phyloP scores from a whole-genome alignment of 2,329 filamentous ascomycete genomes.

The Akanthomyces uredinophilus region DNA sequence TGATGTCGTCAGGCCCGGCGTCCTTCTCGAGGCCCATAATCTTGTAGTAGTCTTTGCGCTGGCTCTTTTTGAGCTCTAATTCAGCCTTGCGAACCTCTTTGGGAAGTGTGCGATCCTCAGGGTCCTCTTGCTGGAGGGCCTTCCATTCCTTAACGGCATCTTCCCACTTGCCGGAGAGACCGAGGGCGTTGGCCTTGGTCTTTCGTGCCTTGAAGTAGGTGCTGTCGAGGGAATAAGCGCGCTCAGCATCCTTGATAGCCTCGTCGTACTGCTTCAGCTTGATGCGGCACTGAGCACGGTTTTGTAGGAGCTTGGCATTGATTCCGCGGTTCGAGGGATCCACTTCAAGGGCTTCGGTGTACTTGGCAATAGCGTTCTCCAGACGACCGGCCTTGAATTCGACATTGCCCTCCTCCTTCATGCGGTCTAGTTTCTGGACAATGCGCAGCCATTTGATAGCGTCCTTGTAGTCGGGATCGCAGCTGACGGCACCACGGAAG shows the following conservation, averaged over 20 bases:
- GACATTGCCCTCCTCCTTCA: conserved; percentile 88
- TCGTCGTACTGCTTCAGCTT: conserved; percentile 78
- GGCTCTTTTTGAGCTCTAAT: conserved; percentile 93
- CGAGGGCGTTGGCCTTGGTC: conserved; percentile 86
- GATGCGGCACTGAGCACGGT: conserved; percentile 79
- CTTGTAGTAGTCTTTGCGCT: conserved; percentile 98
- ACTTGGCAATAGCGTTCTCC: conserved; percentile 77
- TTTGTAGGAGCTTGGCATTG: conserved; percentile 92
- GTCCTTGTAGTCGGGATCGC: conserved; percentile 86
- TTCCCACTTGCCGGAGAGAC: conserved; percentile 84
- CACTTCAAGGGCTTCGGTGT: conserved; percentile 74
- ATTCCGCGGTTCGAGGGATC: conserved; percentile 86
- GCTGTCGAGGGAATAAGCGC: conserved; percentile 76
- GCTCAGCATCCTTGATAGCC: conserved; percentile 81
- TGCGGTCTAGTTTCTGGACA: conserved; percentile 86
- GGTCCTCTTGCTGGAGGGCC: conserved; percentile 74
- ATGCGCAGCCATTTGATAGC: conserved; percentile 84
- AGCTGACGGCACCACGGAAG: conserved; percentile 81
- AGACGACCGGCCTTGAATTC: conserved; percentile 84
- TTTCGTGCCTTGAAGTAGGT: conserved; percentile 86
- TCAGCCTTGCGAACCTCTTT: conserved; percentile 88
- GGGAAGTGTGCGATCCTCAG: conserved; percentile 70
- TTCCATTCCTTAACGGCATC: conserved; percentile 88
- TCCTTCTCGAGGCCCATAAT: conserved; percentile 86
- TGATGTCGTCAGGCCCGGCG: conserved; percentile 78